Base-by-base conservation (phyloP, 495 filamentous ascomycete species). In the Penicillium egyptiacum region DNA sequence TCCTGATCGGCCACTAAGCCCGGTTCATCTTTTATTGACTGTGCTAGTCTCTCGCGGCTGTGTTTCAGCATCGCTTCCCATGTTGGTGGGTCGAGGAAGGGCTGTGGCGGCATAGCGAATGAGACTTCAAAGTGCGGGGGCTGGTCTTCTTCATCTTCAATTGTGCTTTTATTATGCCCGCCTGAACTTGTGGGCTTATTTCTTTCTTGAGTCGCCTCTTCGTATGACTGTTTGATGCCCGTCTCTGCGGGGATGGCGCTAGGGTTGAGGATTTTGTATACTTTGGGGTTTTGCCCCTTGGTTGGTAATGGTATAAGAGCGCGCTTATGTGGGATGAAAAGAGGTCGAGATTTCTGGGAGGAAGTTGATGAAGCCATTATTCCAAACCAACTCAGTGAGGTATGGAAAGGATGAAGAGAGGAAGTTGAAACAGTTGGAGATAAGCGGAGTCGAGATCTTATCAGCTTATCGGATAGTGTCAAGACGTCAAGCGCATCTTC, bases 21-120 rank as follows among this genome's bases (percentile, higher is more conserved):
- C 11, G 41, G 30, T 35, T 4, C 20, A 37, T 35, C 48, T 28
- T n/a, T 22, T 22, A 19, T 57, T 6, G 56, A 59, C 19, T 44
- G 54, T 12, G 43, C 30, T 37, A 46, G 20, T 43, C 17, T 40
- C 37, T 31, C 35, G 17, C 10, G 54, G 26, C 44, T 52, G 22
- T n/a, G 55, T 16, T 62, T 67, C 19, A 67, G 41, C 55, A 67
- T 69, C 0, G 59, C 54, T 37, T 67, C 61, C 66, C 66, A 69
- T 5, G 37, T 40, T 0, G 55, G 55, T 9, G 64, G 66, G 20
- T 69, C 66, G 16, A 69, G 64, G 46, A 69, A 69, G 20, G 64
- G 66, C 39, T 67, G 66, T 9, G 61, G 52, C 25, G 56, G 16
- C 8, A 33, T 41, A 11, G 64, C 45, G 35, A 69, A 67, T 0